Percentiles rank a stretch among this genome's conserved stretches.
Evolutionary conservation across 1,139 yeast species (phyloP).

Genomic region (Taphrina deformans): DNA sequence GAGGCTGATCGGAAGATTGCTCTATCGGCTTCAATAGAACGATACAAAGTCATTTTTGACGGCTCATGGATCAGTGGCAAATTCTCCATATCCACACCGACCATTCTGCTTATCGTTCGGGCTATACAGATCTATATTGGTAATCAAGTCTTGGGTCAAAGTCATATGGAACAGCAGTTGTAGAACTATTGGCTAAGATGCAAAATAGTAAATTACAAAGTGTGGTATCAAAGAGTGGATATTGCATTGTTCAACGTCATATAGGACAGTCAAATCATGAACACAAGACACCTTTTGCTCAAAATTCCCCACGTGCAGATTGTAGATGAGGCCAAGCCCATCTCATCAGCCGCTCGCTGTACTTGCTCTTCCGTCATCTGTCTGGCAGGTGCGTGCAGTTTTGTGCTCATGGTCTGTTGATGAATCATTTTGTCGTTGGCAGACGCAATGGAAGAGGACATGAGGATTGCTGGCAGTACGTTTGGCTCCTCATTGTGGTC

Average conservation of each 20-base stretch:
- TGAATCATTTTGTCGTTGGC: not conserved
- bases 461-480: not conserved
- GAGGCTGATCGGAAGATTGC: not conserved
- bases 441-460: conserved; percentile 4
- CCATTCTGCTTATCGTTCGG: too few relatives aligned
- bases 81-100: too few relatives aligned
- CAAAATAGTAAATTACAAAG: too few relatives aligned
- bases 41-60: not conserved
- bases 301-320: too few relatives aligned
- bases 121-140: too few relatives aligned
- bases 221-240: too few relatives aligned
- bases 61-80: not conserved
- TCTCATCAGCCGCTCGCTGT: not conserved
- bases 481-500: not conserved
- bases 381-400: not conserved
- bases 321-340: not conserved
- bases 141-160: too few relatives aligned
- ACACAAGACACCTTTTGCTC: too few relatives aligned
- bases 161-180: too few relatives aligned
- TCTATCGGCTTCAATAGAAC: not conserved
- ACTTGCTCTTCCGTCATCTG: not conserved
- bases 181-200: too few relatives aligned
- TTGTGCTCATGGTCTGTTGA: not conserved
- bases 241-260: too few relatives aligned
- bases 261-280: too few relatives aligned